Evolutionary conservation across 2,329 filamentous ascomycete species (phyloP).

Genomic region (Purpureocillium takamizusanense): DNA sequence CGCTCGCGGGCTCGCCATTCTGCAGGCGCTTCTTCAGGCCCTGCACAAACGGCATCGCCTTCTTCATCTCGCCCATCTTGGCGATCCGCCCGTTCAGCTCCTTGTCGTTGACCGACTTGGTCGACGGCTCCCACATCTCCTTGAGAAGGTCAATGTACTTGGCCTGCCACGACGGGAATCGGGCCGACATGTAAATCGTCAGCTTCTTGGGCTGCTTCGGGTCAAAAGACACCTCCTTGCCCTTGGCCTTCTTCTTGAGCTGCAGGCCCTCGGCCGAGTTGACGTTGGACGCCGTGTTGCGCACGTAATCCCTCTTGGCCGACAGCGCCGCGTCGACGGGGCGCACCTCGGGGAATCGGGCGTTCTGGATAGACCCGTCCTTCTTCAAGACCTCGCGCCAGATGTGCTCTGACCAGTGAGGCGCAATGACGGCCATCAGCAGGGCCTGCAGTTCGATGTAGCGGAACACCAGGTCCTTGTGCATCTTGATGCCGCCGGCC

Average conservation of each 20-base stretch:
- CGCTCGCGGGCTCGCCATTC: conserved; percentile 53
- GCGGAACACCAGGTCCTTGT: conserved; percentile 66
- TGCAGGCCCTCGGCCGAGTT: conserved; percentile 70
- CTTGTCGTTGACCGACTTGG: conserved; percentile 67
- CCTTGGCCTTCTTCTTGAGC: conserved; percentile 86
- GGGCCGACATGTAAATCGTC: conserved; percentile 71
- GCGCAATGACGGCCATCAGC: conserved; percentile 73
- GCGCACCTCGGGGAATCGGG: conserved; percentile 47
- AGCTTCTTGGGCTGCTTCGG: conserved; percentile 88
- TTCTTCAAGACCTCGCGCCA: conserved; percentile 87
- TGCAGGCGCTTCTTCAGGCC: conserved; percentile 74
- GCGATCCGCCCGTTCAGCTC: conserved; percentile 67
- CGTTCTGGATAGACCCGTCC: conserved; percentile 67
- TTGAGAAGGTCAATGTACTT: conserved; percentile 77
- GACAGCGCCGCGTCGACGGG: conserved; percentile 58
- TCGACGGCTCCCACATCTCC: conserved; percentile 55
- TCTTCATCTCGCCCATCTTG: conserved; percentile 87
- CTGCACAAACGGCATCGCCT: conserved; percentile 96
- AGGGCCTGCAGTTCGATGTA: conserved; percentile 85
- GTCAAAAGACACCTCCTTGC: conserved; percentile 77
- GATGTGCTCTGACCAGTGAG: conserved; percentile 91
- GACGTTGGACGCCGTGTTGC: conserved; percentile 67
- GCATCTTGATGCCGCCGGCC: conserved; percentile 75
- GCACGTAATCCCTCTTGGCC: conserved; percentile 76
- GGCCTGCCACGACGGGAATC: conserved; percentile 85